Conservation (phyloP, 257 asterid species). For the Solanum chiquidenum region DNA sequence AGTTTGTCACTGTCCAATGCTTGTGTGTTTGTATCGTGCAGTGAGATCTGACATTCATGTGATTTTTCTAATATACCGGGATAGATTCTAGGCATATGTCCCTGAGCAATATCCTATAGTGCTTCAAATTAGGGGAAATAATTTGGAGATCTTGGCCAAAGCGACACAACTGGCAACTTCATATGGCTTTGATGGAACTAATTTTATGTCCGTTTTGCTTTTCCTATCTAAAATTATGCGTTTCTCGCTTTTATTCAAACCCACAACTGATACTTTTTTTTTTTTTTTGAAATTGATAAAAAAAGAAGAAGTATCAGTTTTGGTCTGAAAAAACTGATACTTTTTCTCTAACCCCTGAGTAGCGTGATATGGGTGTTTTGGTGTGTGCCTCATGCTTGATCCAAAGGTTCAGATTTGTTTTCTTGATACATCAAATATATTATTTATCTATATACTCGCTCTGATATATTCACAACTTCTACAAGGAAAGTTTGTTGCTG, state of each 20-base stretch:
- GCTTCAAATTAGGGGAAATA: slow-evolving; percentile 91
- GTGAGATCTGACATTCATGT: slow-evolving; percentile 6
- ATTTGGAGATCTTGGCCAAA: slow-evolving; percentile 72
- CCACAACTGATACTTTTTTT: slow-evolving; percentile 6
- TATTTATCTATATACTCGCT: slow-evolving; percentile 7
- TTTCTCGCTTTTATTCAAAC: background rate
- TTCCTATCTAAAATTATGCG: background rate
- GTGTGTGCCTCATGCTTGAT: slow-evolving; percentile 88
- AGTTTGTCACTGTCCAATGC: background rate
- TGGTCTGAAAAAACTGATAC: slow-evolving; percentile 1
- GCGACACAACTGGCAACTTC: slow-evolving; percentile 71
- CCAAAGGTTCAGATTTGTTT: slow-evolving; percentile 58
- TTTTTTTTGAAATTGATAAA: no score
- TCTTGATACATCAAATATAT: background rate
- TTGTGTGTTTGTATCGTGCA: background rate
- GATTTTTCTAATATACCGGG: slow-evolving; percentile 37
- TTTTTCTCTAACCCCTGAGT: slow-evolving; percentile 64
- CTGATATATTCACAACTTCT: slow-evolving; percentile 32
- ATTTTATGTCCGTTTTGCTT: slow-evolving; percentile 58
- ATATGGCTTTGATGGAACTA: slow-evolving; percentile 89
- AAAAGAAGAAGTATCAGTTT: no score
- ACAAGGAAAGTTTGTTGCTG: slow-evolving; percentile 88
- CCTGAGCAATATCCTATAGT: slow-evolving; percentile 89
- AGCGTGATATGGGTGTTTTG: slow-evolving; percentile 97
- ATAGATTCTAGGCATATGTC: slow-evolving; percentile 70